A percentile compares a stretch with the other conserved stretches of the same genome.
Evolutionary conservation across 371 early-diverging fungal species (phyloP).

Genomic region (Lichtheimia ramosa): DNA sequence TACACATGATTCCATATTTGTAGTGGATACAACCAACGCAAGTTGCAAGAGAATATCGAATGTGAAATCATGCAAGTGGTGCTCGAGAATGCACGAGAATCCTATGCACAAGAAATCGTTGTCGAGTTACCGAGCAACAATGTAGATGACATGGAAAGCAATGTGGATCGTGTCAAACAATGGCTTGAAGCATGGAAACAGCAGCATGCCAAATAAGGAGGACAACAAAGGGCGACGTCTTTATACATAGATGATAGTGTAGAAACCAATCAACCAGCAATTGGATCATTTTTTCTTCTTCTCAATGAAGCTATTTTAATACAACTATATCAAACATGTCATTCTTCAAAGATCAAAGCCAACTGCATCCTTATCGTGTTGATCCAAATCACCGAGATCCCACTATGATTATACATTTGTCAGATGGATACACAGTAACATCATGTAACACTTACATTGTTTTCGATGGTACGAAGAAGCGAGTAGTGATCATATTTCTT

Average conservation of each 20-base stretch:
- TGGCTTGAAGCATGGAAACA: conserved; percentile 64
- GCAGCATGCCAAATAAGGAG: conserved; percentile 30
- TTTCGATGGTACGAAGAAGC: conserved; percentile 58
- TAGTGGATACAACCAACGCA: conserved; percentile 86
- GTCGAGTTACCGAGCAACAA: conserved; percentile 81
- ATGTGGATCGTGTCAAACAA: conserved; percentile 71
- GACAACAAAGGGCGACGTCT: not conserved
- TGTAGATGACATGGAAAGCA: conserved; percentile 87
- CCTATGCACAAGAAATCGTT: conserved; percentile 80
- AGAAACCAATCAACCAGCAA: not conserved
- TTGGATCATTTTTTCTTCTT: not conserved
- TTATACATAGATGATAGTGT: not conserved
- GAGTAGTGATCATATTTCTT: conserved; percentile 66
- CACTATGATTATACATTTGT: conserved; percentile 1
- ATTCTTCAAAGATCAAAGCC: conserved; percentile 6
- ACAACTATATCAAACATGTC: not conserved
- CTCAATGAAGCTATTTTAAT: not conserved
- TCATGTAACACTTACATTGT: conserved; percentile 27
- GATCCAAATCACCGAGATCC: conserved; percentile 14
- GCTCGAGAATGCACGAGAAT: conserved; percentile 86
- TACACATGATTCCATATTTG: not conserved
- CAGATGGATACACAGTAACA: not conserved
- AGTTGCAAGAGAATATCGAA: conserved; percentile 95
- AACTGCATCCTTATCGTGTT: conserved; percentile 11
- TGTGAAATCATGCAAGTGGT: conserved; percentile 99